Evolutionary conservation across 2,329 filamentous ascomycete genomes (phyloP).

Genomic region (Phoma herbarum): DNA sequence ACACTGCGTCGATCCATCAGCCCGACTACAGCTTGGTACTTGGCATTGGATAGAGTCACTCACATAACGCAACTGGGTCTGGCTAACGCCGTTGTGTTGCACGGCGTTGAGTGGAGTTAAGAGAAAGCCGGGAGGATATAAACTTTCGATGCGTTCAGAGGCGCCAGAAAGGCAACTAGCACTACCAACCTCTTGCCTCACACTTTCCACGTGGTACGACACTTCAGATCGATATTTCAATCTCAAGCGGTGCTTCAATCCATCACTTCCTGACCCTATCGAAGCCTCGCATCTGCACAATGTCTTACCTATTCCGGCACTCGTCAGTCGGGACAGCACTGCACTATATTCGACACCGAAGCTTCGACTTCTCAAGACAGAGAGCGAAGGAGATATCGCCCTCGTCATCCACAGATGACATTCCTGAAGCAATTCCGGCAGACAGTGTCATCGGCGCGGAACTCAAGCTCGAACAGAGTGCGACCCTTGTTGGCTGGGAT

Average conservation of each 20-base stretch:
- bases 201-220: background rate
- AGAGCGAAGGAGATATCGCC: constrained; percentile 26
- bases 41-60: constrained; percentile 2
- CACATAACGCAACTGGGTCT: constrained; percentile 5
- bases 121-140: constrained; percentile 4
- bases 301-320: constrained; percentile 36
- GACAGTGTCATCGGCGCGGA: constrained; percentile 27
- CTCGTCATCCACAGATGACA: constrained; percentile 33
- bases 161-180: constrained; percentile 15
- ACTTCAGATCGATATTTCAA: background rate
- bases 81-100: constrained; percentile 13
- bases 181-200: background rate
- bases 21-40: background rate
- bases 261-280: background rate
- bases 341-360: constrained; percentile 33
- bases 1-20: constrained; percentile 6
- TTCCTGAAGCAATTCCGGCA: constrained; percentile 21
- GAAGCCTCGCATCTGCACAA: constrained; percentile 12
- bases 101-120: constrained; percentile 20
- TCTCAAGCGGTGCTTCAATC: background rate
- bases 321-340: constrained; percentile 29
- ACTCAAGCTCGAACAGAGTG: constrained; percentile 34
- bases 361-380: constrained; percentile 31
- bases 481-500: constrained; percentile 52
- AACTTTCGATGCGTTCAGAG: constrained; percentile 4